Base-by-base conservation (phyloP, 306 rosid species). In the Oemleria cerasiformis region DNA sequence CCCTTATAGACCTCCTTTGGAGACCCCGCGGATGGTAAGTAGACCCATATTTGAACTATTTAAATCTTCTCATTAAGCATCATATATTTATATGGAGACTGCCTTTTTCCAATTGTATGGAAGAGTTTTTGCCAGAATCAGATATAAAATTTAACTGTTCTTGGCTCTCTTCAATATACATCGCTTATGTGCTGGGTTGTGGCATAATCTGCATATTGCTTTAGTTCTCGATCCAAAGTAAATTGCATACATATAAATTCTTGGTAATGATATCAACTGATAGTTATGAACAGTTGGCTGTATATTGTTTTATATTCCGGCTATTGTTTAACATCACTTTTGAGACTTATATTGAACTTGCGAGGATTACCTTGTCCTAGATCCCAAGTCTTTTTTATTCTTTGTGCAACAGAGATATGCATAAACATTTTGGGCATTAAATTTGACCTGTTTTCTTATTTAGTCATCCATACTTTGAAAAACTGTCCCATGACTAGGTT, bases 11-110 rank as follows among this genome's bases (percentile, higher is more conserved):
- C 99, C 99, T 84, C 88, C 91, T 45, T 92, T 76, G 0, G 96
- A 95, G 86, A 89, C 96, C 67, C 96, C 96, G 67, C 92, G 88
- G 20, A 41, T 95, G 92, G 99, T 95, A 81, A 85, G 96, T 79
- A 77, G 61, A 67, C 77, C 41, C 64, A 39, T 70, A 39, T 70
- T 63, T 75, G 8, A 71, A 81, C 63, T 70, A 13, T 47, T 17
- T 34, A 23, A n/a, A 45, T 17, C 70, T 63, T 75, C 36, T 73
- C 65, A 64, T 74, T 58, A 75, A 53, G 38, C 73, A 53, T 72
- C 36, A 74, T 38, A 73, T 47, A 42, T 64, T 55, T 54, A 44
- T 50, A 19, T 21, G 59, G 51, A 55, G 36, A 44, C 20, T 12
- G 36, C 54, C 55, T 23, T 40, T 11, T 34, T 55, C 65, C 50